phyloP scores from a whole-genome alignment of 2,329 filamentous ascomycete species.

The Aureobasidium subglaciale region DNA sequence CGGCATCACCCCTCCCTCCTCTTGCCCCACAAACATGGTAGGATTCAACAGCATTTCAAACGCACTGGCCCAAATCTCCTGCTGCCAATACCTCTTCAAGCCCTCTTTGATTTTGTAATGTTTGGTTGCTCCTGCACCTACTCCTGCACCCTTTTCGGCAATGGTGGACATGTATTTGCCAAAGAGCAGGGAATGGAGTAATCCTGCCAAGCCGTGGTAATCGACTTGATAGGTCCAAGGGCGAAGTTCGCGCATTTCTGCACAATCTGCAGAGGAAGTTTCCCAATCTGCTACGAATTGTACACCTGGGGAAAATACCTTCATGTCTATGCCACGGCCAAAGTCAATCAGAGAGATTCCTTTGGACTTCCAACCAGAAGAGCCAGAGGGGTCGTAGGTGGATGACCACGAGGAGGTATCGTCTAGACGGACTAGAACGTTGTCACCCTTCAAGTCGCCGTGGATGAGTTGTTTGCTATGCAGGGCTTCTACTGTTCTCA shows the following conservation, averaged over 20 bases:
- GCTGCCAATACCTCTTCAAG: conserved; percentile 95
- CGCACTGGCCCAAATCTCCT: conserved; percentile 75
- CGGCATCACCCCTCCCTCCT: conserved; percentile 64
- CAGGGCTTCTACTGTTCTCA: conserved; percentile 82
- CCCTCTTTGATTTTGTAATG: conserved; percentile 74
- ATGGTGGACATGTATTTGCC: conserved; percentile 88
- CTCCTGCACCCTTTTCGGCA: conserved; percentile 40
- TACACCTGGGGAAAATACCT: conserved; percentile 66
- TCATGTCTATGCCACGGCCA: conserved; percentile 90
- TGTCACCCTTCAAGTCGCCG: conserved; percentile 92
- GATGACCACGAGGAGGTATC: conserved; percentile 42
- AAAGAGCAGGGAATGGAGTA: conserved; percentile 82
- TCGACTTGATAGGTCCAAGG: conserved; percentile 98
- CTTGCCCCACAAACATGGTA: conserved; percentile 54
- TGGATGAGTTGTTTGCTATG: conserved; percentile 76
- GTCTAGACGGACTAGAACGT: conserved; percentile 82
- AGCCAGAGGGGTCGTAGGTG: conserved; percentile 67
- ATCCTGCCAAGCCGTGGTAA: conserved; percentile 85
- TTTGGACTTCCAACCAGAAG: conserved; percentile 69
- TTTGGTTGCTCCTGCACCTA: conserved; percentile 53
- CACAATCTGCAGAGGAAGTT: conserved; percentile 77
- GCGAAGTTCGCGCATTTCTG: conserved; percentile 87
- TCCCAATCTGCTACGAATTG: conserved; percentile 96
- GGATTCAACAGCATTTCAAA: conserved; percentile 88
- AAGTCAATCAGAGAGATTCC: conserved; percentile 90